These are phyloP conservation scores for Bryoerythrophyllum caledonicum DNA, from an alignment of 225 moss, liverwort and hornwort species.

Conservation along the genomic window DNA sequence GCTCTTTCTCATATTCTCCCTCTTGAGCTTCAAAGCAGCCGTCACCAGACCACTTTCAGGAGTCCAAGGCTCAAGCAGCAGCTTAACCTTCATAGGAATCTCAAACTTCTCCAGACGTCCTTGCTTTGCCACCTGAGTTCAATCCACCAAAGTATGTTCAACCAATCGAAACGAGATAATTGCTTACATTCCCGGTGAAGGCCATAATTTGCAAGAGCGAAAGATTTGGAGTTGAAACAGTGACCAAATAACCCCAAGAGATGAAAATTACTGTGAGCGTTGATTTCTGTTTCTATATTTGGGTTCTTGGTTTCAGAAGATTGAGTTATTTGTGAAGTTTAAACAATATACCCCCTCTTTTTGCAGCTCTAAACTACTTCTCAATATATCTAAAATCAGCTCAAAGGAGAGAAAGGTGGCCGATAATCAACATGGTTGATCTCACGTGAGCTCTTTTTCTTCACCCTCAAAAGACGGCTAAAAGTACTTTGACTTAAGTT, in stretches of 20 bases:
- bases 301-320: not conserved
- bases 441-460: too few species aligned
- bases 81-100: constrained; percentile 84
- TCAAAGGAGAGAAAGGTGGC: too few species aligned
- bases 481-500: too few species aligned
- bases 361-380: too few species aligned
- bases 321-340: too few species aligned
- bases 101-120: constrained; percentile 71
- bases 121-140: constrained; percentile 68
- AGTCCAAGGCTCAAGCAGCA: constrained; percentile 87
- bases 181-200: not conserved
- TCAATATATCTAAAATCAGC: too few species aligned
- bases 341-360: too few species aligned
- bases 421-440: too few species aligned
- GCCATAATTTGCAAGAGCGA: constrained; percentile 4
- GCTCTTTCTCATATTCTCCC: constrained; percentile 67
- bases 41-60: constrained; percentile 89
- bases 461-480: too few species aligned
- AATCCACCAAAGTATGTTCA: constrained; percentile 12
- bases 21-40: constrained; percentile 90
- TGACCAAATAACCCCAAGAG: not conserved
- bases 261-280: not conserved
- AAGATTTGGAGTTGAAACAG: too few species aligned
- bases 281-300: not conserved
- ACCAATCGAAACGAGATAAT: not conserved